These are phyloP conservation scores for Handroanthus guayacan DNA, from an alignment of 257 asterid genomes.

Conservation along the genomic window DNA sequence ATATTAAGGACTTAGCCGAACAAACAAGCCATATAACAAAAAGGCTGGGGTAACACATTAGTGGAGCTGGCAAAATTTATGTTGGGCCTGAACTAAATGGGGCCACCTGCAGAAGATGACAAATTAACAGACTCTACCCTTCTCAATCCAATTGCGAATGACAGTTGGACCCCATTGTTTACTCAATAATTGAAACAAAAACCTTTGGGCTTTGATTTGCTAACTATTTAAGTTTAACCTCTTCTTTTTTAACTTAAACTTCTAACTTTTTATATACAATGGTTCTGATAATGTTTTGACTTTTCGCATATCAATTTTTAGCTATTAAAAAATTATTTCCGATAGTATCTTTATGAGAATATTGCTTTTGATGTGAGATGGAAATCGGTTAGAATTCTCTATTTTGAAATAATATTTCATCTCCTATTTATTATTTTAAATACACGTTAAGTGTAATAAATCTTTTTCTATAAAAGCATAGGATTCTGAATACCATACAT, in stretches of 20 bases:
- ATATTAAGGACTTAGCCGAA: no score
- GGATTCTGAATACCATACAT: no score
- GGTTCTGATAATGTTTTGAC: no score
- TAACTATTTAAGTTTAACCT: not conserved
- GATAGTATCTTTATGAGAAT: no score
- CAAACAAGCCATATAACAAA: not conserved
- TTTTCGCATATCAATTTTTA: no score
- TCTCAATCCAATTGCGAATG: constrained; percentile 11
- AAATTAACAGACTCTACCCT: not conserved
- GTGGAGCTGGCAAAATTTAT: not conserved
- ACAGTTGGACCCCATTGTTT: not conserved
- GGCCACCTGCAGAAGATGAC: constrained; percentile 5
- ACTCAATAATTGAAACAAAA: not conserved
- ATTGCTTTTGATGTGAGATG: no score
- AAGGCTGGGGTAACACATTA: not conserved
- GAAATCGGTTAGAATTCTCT: no score
- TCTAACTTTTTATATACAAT: not conserved
- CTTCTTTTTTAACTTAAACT: not conserved
- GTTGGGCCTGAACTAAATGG: constrained; percentile 27
- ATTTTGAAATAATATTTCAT: no score
- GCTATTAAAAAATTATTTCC: no score
- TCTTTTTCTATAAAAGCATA: no score
- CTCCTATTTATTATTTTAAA: no score
- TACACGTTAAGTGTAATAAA: no score
- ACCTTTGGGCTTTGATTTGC: not conserved